Base-by-base conservation (phyloP, 768 basidiomycete genomes). In the Collybiopsis confluens region DNA sequence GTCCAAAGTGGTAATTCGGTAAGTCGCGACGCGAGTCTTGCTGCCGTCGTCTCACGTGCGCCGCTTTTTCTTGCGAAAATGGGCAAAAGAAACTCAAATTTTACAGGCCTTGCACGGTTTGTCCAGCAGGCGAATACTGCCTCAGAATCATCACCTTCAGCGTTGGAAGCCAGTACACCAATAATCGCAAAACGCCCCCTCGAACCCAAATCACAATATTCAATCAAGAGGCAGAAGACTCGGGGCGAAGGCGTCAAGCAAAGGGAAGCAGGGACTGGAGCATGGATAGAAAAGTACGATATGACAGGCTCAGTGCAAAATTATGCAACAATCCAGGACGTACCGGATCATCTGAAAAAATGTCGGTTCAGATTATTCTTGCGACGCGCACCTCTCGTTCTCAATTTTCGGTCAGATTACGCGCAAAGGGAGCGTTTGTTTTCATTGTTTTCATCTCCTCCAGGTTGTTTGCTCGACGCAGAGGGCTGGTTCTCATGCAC, bases 401-500 rank as follows among this genome's bases (percentile, higher is more conserved):
- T 38, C 38, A 26, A 26, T 45, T 10, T 33, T 23, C 15, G 16
- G 30, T 33, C 62, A 98, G 95, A 98, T 66, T 98, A 89, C 64
- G 79, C 79, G 4, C 96, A 98, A 66, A 77, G 96, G 28, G 77
- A 81, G 51, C 82, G 92, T 1, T 85, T 82, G 59, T 93, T 98
- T 66, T 88, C 88, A 0, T 70, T 82, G 27, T 94, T 92, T 60
- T 80, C 85, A 23, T 68, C 83, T 16, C 67, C 68, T 10, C 75
- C 77, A 0, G 93, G 94, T 0, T 92, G 93, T 64, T 75, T 97
- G 2, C 73, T 98, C 10, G 97, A 98, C 58, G 83, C 90, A 59
- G 92, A 96, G 66, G 96, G 96, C n/a, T 98, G 95, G 96, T 98
- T 89, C 70, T 93, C 90, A 57, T 87, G 98, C 55, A 99, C 97